These are phyloP conservation scores for Stylosanthes scabra DNA, from an alignment of 331 rosid genomes.

Conservation along the genomic window DNA sequence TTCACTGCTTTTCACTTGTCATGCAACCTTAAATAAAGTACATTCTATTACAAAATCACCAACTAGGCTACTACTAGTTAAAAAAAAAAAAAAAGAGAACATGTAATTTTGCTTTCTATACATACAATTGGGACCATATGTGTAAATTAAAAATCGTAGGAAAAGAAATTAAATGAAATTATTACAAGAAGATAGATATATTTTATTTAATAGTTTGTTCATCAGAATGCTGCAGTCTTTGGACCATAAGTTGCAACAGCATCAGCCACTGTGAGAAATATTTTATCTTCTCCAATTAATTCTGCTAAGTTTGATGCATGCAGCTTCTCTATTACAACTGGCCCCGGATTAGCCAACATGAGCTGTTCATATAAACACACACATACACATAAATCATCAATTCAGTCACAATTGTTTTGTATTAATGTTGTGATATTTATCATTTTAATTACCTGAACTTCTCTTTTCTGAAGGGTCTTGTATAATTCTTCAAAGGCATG, in stretches of 20 bases:
- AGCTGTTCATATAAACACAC: slow-evolving; percentile 46
- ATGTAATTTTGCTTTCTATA: not conserved
- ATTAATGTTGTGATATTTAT: not conserved
- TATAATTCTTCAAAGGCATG: slow-evolving; percentile 70
- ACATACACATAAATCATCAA: not conserved
- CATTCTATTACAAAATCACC: not conserved
- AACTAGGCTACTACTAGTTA: not conserved
- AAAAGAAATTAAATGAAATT: not conserved
- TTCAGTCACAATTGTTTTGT: not conserved
- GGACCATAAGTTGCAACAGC: slow-evolving; percentile 60
- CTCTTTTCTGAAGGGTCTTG: slow-evolving; percentile 62
- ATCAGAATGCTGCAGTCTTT: slow-evolving; percentile 4
- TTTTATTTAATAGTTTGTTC: too few relatives aligned
- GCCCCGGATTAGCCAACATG: slow-evolving; percentile 81
- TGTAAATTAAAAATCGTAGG: not conserved
- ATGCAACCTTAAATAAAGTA: not conserved
- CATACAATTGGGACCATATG: not conserved
- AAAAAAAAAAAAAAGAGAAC: not conserved
- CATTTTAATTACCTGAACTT: slow-evolving; percentile 56
- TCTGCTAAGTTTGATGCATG: slow-evolving; percentile 56
- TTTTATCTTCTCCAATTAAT: slow-evolving; percentile 67
- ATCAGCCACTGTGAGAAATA: slow-evolving; percentile 74
- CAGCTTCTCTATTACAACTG: slow-evolving; percentile 70
- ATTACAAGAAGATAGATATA: not conserved
- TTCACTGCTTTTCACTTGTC: not conserved